Evolutionary conservation across 352 stramenopile species (phyloP).

Genomic region (Phytophthora agathidicida): DNA sequence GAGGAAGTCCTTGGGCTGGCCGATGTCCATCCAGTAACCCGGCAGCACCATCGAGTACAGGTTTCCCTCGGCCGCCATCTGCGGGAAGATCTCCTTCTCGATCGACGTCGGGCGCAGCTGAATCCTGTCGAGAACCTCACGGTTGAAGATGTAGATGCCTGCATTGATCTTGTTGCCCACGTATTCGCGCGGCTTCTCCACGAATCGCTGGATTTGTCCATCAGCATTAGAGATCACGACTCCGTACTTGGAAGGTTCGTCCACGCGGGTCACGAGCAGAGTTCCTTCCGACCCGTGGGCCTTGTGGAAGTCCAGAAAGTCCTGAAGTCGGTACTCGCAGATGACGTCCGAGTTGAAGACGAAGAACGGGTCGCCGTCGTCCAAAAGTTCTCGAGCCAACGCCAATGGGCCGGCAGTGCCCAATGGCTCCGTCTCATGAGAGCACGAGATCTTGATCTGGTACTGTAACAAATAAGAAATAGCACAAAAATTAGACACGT

Average conservation of each 20-base stretch:
- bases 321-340: conserved; percentile 82
- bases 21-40: conserved; percentile 93
- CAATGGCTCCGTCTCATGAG: conserved; percentile 85
- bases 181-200: conserved; percentile 91
- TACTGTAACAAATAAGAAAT: conserved; percentile 49
- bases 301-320: conserved; percentile 84
- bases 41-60: conserved; percentile 86
- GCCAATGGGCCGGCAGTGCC: conserved; percentile 85
- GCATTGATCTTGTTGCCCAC: conserved; percentile 93
- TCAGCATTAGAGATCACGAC: conserved; percentile 81
- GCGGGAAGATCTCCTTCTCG: conserved; percentile 91
- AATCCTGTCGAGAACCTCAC: conserved; percentile 88
- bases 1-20: conserved; percentile 91
- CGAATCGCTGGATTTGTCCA: conserved; percentile 88
- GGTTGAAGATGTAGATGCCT: conserved; percentile 92
- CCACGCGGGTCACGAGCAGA: conserved; percentile 83
- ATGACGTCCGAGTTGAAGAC: conserved; percentile 93
- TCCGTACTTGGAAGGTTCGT: conserved; percentile 91
- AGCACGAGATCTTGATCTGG: conserved; percentile 91
- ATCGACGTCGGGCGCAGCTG: conserved; percentile 90
- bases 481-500: conserved; percentile 3
- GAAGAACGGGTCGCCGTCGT: conserved; percentile 89
- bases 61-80: conserved; percentile 89
- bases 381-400: conserved; percentile 80
- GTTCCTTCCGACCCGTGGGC: conserved; percentile 82